phyloP scores from a whole-genome alignment of 495 filamentous ascomycete species.

The Darksidea phi region DNA sequence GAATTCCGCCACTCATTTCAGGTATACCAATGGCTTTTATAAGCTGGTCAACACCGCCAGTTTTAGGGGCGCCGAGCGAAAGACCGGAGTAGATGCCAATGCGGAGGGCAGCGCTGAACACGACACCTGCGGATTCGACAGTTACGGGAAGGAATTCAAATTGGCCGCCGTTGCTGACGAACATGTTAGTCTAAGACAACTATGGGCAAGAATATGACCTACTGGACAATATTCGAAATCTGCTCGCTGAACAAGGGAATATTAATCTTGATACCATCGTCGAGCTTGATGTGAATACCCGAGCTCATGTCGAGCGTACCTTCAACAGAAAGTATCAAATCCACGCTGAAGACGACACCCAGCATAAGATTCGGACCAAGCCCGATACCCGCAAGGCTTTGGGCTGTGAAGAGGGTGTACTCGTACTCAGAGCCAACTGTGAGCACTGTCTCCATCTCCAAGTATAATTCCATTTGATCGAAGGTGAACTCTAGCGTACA shows the following conservation, averaged over 20 bases:
- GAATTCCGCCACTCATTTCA: slow-evolving; percentile 46
- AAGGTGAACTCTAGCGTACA: slow-evolving; percentile 49
- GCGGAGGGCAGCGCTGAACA: slow-evolving; percentile 48
- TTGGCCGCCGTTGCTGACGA: slow-evolving; percentile 49
- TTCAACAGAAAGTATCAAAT: slow-evolving; percentile 51
- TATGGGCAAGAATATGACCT: background rate
- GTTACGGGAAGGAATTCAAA: slow-evolving; percentile 59
- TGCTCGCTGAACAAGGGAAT: slow-evolving; percentile 21
- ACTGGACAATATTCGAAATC: slow-evolving; percentile 20
- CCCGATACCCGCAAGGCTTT: slow-evolving; percentile 47
- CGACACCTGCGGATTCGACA: slow-evolving; percentile 43
- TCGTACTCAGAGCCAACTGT: slow-evolving; percentile 48
- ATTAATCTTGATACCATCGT: slow-evolving; percentile 33
- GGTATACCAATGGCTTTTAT: slow-evolving; percentile 10
- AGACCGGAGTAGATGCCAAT: slow-evolving; percentile 50
- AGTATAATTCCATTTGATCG: slow-evolving; percentile 54
- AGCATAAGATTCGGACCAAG: slow-evolving; percentile 42
- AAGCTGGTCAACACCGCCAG: background rate
- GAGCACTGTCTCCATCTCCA: slow-evolving; percentile 50
- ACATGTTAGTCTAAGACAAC: background rate
- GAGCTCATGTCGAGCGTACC: slow-evolving; percentile 51
- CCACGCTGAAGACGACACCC: slow-evolving; percentile 49
- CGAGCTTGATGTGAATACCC: slow-evolving; percentile 54
- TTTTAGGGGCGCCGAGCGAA: slow-evolving; percentile 32
- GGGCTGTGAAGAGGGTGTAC: slow-evolving; percentile 50